Conservation (phyloP, 2,329 filamentous ascomycete genomes). For the Metarhizium rileyi region DNA sequence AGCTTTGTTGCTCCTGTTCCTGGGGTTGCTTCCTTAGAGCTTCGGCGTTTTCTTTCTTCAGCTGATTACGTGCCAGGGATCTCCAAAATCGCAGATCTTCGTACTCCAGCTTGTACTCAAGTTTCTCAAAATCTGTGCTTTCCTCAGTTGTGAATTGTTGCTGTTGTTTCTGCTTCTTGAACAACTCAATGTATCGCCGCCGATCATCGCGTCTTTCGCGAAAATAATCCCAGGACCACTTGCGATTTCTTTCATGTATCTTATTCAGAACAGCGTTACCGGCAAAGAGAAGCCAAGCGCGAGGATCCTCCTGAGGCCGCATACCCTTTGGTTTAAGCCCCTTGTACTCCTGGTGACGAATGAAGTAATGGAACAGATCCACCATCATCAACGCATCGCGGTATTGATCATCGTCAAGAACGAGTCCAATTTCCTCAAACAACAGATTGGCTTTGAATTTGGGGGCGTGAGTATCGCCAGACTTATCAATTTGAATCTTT, state of each 20-base stretch:
- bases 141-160: conserved; percentile 64
- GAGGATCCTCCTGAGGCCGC: conserved; percentile 77
- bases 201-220: conserved; percentile 86
- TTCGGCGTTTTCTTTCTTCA: conserved; percentile 89
- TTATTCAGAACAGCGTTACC: conserved; percentile 82
- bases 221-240: conserved; percentile 96
- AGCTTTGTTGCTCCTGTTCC: conserved; percentile 65
- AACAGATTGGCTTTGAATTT: conserved; percentile 85
- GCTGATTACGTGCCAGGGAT: conserved; percentile 83
- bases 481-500: conserved; percentile 92
- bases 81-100: conserved; percentile 97
- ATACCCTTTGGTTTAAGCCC: conserved; percentile 76
- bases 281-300: conserved; percentile 87
- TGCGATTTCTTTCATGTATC: conserved; percentile 86
- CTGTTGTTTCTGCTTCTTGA: conserved; percentile 83
- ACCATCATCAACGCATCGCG: conserved; percentile 96
- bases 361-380: conserved; percentile 96
- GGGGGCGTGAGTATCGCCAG: conserved; percentile 64
- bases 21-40: conserved; percentile 57
- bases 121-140: conserved; percentile 56
- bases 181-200: conserved; percentile 79
- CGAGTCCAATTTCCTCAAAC: conserved; percentile 95
- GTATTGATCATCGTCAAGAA: conserved; percentile 97
- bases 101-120: conserved; percentile 85
- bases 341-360: conserved; percentile 95